Evolutionary conservation across 1,139 yeast genomes (phyloP), one percentile per base, ranked within the genome.

Genomic region (Zygotorulaspora mrakii): DNA sequence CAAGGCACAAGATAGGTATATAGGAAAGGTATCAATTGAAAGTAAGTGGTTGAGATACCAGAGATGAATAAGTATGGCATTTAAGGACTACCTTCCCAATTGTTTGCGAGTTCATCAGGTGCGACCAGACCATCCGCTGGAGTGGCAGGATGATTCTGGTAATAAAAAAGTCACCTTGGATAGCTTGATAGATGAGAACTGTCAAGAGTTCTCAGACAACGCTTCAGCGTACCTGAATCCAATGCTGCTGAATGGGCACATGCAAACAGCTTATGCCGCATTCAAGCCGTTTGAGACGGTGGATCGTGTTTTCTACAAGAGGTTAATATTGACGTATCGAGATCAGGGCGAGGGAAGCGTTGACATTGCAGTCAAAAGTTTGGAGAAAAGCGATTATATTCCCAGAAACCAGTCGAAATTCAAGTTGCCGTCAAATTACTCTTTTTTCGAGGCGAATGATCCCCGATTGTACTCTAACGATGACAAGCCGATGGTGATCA

Each of bases 251-350:
- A 81, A 76, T 53, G 91, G 94, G 12, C 69, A 78, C 23, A 62
- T 84, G 33, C 95, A 85, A 62, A 81, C 89, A 1, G 50, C 79
- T 30, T 76, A 79, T 52, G 74, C 82, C 28, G 58, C 61, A 3
- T 23, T 68, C 17, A 70, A 70, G 26, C 43, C 48, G 34, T 66
- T 67, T 32, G 61, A 68, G 10, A 64, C 67, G 13, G 47, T 50
- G 6, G 74, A 73, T 50, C 60, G 42, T 33, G 73, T 78, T 4
- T 66, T 66, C 52, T 79, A 76, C 51, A 79, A 78, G 5, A 65
- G 86, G 46, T 72, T 75, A 46, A 54, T 76, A 7, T 64, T 77
- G 45, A 54, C 58, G 3, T 76, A 74, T 47, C 50, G 65, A 3
- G 79, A 76, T 45, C 70, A 70, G 1, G 85, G 85, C 5, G 69